Base-by-base conservation (phyloP, 176 grass and related monocot species). In the Triticum aestivum region DNA sequence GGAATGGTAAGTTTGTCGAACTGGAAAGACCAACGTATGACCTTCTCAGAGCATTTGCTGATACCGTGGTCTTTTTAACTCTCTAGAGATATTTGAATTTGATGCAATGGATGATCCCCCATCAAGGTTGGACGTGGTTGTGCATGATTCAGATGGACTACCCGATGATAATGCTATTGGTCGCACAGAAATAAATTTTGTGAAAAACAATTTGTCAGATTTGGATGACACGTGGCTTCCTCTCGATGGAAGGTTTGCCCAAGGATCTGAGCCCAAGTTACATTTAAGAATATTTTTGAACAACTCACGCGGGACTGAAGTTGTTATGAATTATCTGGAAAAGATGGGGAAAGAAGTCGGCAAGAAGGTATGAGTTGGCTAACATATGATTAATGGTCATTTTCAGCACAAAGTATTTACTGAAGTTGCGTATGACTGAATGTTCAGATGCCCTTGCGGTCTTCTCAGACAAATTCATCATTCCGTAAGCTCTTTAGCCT, bases 321-420 rank as follows among this genome's bases (percentile, higher is more conserved):
- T 95, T 82, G 90, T 98, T 68, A 87, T 85, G 82, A 89, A 91
- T 73, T 98, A 98, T 75, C 82, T 95, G 9, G 86, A 80, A 58
- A 98, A 98, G 77, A 95, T 94, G 83, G 96, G 92, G 79, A 98
- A 95, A 89, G 93, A 98, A 80, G 90, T 95, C 42, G 96, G 96
- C 11, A 94, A 95, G 88, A 98, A 98, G 96, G 96, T 98, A 89
- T 6, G 15, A 9, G n/a, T 85, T 88, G 75, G 52, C 61, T 45
- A 67, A 11, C 21, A 56, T 64, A 83, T 61, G 44, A 80, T 79
- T 74, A 37, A 83, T 35, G 65, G 42, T 11, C 33, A 73, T 75
- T 87, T 75, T 82, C 34, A 83, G 21, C 59, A 68, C 18, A 69
- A 12, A 33, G 12, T 64, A 27, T 80, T 66, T 75, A 80, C 74